Evolutionary conservation across 169 alveolate genomes (phyloP).

Genomic region (Babesia ovis): DNA sequence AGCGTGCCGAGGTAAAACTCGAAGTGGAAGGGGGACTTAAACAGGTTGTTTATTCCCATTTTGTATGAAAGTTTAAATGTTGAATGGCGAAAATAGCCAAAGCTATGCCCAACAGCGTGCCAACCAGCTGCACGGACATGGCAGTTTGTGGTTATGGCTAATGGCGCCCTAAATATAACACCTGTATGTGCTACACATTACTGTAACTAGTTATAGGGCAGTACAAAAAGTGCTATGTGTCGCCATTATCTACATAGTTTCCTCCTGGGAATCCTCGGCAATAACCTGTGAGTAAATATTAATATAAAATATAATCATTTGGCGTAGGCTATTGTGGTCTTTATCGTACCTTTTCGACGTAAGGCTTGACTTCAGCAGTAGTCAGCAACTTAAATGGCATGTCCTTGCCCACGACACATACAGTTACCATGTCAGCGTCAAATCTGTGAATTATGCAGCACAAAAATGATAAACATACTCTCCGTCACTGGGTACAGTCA

Average conservation of each 20-base stretch:
- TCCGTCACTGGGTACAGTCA: constrained; percentile 87
- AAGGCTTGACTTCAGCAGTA: constrained; percentile 23
- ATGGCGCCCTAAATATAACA: neutral
- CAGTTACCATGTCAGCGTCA: constrained; percentile 84
- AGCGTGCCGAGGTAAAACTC: constrained; percentile 47
- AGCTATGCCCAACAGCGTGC: constrained; percentile 18
- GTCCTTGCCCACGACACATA: constrained; percentile 82
- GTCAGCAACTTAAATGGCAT: constrained; percentile 70
- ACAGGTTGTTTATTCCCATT: constrained; percentile 57
- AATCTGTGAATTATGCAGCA: constrained; percentile 64
- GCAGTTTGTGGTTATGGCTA: neutral
- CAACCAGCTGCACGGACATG: neutral
- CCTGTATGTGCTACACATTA: neutral
- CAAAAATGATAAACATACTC: constrained; percentile 63
- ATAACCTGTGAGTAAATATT: constrained; percentile 8
- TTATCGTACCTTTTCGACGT: constrained; percentile 37
- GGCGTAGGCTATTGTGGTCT: neutral
- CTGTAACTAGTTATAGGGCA: neutral
- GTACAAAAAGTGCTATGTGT: neutral
- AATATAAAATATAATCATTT: neutral
- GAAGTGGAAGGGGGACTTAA: constrained; percentile 40
- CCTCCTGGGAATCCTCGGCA: constrained; percentile 48
- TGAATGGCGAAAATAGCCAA: neutral
- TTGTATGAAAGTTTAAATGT: neutral
- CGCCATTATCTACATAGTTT: constrained; percentile 1